These are phyloP conservation scores for Botrytis porri DNA, from an alignment of 2,329 filamentous ascomycete genomes.

Conservation along the genomic window DNA sequence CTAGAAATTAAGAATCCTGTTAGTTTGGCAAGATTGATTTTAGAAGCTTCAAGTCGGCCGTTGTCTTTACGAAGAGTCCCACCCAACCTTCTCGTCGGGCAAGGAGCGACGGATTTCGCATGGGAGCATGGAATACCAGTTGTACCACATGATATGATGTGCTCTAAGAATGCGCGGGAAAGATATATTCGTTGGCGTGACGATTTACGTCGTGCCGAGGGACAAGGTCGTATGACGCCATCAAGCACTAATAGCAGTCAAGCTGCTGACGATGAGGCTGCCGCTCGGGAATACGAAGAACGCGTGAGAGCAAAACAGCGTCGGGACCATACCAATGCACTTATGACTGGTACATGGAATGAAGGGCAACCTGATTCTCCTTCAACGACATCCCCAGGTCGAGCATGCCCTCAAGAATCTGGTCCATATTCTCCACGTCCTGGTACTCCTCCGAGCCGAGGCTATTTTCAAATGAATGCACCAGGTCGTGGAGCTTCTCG, in stretches of 20 bases:
- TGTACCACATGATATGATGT: slow-evolving; percentile 69
- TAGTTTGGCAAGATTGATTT: slow-evolving; percentile 75
- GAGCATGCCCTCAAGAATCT: slow-evolving; percentile 23
- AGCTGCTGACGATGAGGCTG: slow-evolving; percentile 26
- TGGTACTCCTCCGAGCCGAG: slow-evolving; percentile 1
- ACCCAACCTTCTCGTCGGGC: slow-evolving; percentile 84
- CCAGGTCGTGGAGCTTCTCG: slow-evolving; percentile 25
- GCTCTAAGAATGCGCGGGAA: slow-evolving; percentile 76
- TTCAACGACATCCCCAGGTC: slow-evolving; percentile 30
- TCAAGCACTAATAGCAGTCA: slow-evolving; percentile 31
- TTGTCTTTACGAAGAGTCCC: slow-evolving; percentile 86
- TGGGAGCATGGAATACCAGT: slow-evolving; percentile 71
- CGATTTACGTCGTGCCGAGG: slow-evolving; percentile 65
- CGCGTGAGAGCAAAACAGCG: slow-evolving; percentile 35
- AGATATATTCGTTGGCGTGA: slow-evolving; percentile 76
- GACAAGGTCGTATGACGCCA: slow-evolving; percentile 42
- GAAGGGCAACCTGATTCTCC: slow-evolving; percentile 62
- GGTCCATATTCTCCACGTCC: slow-evolving; percentile 19
- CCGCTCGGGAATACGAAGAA: slow-evolving; percentile 35
- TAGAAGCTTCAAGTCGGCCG: slow-evolving; percentile 71
- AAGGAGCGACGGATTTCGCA: slow-evolving; percentile 85
- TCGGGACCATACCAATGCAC: slow-evolving; percentile 52
- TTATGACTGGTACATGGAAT: slow-evolving; percentile 58
- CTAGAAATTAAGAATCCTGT: slow-evolving; percentile 91
- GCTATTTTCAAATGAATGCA: slow-evolving; percentile 18